Conservation (phyloP, 768 basidiomycete species). For the Rossbeevera mucosa region DNA sequence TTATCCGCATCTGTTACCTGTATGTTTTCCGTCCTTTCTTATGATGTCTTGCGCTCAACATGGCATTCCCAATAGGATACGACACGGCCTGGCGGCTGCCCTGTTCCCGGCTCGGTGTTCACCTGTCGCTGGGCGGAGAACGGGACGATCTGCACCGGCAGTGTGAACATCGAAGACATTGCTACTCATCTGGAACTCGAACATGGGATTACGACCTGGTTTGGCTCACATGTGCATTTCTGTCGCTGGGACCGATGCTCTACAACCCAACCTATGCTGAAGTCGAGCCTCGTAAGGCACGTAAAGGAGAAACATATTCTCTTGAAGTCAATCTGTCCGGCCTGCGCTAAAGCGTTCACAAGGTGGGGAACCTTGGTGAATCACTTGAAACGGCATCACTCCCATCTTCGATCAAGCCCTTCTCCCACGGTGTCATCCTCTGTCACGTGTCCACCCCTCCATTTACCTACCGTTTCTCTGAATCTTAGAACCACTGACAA, state of each 20-base stretch:
- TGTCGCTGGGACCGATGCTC: constrained; percentile 1
- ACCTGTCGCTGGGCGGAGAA: constrained; percentile 1
- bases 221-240: neutral
- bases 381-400: neutral
- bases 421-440: neutral
- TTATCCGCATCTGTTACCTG: neutral
- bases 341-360: constrained; percentile 3
- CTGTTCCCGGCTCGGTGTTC: neutral
- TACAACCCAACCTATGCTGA: neutral
- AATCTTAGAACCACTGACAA: no score
- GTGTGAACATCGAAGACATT: neutral
- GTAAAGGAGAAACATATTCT: neutral
- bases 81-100: neutral
- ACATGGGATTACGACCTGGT: neutral
- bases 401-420: neutral
- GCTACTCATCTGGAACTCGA: neutral
- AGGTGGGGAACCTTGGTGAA: neutral
- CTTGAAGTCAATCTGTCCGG: constrained; percentile 1
- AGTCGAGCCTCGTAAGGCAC: constrained; percentile 6
- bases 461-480: no score
- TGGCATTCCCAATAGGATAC: neutral
- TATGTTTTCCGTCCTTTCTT: neutral
- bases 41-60: neutral
- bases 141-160: neutral
- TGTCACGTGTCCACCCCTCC: neutral